phyloP scores from a whole-genome alignment of 257 asterid genomes.

The Primulina huaijiensis region DNA sequence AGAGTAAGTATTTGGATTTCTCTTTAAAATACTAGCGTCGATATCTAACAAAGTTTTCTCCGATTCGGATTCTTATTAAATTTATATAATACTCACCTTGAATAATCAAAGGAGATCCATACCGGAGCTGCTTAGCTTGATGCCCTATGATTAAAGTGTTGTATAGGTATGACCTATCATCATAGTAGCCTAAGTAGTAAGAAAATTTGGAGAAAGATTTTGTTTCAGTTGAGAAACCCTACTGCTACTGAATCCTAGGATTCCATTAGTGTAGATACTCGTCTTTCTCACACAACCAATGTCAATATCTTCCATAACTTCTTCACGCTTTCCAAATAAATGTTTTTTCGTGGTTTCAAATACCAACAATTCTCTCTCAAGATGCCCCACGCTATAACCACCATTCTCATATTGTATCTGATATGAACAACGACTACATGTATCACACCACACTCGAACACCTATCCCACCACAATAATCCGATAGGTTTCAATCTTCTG shows the following conservation, averaged over 20 bases:
- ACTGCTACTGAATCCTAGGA: background rate
- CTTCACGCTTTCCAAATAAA: background rate
- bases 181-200: constrained; percentile 2
- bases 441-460: background rate
- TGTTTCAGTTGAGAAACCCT: background rate
- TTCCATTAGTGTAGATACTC: background rate
- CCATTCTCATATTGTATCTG: background rate
- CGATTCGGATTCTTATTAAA: background rate
- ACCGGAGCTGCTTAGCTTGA: background rate
- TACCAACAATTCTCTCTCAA: background rate
- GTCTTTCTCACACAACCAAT: background rate
- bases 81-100: constrained; percentile 14
- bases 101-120: background rate
- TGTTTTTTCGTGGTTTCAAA: background rate
- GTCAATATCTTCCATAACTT: background rate
- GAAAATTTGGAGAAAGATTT: background rate
- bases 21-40: background rate
- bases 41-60: background rate
- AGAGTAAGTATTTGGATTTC: background rate
- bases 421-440: background rate
- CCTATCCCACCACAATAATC: background rate
- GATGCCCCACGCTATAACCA: background rate
- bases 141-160: constrained; percentile 13
- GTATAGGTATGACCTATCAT: background rate
- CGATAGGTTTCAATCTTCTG: background rate